phyloP scores from a whole-genome alignment of 345 rosid genomes.

The Salix dunnii region DNA sequence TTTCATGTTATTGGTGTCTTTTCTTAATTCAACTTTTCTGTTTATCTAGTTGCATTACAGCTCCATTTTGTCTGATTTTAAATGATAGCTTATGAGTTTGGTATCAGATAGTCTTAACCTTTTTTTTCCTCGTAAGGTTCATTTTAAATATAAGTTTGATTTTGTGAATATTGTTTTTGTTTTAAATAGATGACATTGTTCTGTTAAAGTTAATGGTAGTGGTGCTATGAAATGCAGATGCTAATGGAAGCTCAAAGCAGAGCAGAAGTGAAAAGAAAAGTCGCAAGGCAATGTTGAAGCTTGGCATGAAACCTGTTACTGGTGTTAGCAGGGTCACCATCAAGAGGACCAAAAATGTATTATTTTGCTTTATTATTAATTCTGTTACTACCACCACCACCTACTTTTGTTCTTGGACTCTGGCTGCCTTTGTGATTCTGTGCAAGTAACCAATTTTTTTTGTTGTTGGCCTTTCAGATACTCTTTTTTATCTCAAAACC shows the following conservation, averaged over 20 bases:
- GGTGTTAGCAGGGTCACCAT: constrained; percentile 81
- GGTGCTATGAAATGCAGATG: constrained; percentile 40
- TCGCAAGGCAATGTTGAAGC: constrained; percentile 78
- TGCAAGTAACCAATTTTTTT: constrained; percentile 1
- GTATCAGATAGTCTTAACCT: background rate
- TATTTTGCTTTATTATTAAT: background rate
- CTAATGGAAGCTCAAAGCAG: constrained; percentile 69
- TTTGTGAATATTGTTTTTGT: background rate
- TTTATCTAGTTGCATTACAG: background rate
- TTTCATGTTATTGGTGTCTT: background rate
- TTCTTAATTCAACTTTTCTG: background rate
- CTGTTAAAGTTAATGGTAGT: background rate
- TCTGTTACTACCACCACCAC: too few species aligned
- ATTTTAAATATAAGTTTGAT: background rate
- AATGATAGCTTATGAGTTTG: too few species aligned
- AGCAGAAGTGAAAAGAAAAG: constrained; percentile 89
- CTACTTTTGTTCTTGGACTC: background rate
- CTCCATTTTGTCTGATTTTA: background rate
- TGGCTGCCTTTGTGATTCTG: constrained; percentile 2
- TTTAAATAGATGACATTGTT: background rate
- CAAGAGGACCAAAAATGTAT: constrained; percentile 76
- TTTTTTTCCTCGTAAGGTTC: background rate
- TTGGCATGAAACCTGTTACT: constrained; percentile 79
- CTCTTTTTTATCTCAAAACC: constrained; percentile 83
- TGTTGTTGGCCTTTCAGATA: constrained; percentile 37